Evolutionary conservation across 192 early-diverging fungal genomes (phyloP).

Genomic region (Umbelopsis sp.): DNA sequence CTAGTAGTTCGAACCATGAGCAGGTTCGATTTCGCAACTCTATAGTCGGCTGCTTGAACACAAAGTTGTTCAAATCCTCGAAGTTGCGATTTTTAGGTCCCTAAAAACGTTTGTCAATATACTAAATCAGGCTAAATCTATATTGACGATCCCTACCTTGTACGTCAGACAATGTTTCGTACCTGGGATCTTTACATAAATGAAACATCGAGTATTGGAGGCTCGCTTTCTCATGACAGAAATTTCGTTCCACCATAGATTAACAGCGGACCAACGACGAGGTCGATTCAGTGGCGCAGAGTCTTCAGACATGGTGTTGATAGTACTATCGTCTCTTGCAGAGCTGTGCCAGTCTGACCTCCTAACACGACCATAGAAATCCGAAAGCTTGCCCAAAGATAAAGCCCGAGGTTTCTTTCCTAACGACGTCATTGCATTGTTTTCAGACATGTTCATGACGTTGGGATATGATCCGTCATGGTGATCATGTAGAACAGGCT

Average conservation of each 20-base stretch:
- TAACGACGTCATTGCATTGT: background rate
- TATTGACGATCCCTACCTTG: slow-evolving; percentile 43
- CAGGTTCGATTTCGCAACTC: slow-evolving; percentile 76
- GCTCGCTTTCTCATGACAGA: slow-evolving; percentile 76
- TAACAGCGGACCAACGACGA: slow-evolving; percentile 2
- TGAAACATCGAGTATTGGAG: slow-evolving; percentile 77
- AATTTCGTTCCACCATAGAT: slow-evolving; percentile 15
- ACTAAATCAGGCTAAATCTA: background rate
- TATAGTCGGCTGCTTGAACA: slow-evolving; percentile 68
- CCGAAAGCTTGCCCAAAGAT: slow-evolving; percentile 4
- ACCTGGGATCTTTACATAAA: slow-evolving; percentile 82
- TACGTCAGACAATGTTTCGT: slow-evolving; percentile 78
- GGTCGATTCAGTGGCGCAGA: background rate
- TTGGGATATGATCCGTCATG: background rate
- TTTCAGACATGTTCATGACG: background rate
- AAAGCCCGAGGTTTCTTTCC: background rate
- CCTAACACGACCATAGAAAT: slow-evolving; percentile 8
- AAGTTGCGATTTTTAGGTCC: slow-evolving; percentile 71
- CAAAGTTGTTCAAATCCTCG: slow-evolving; percentile 65
- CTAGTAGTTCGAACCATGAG: slow-evolving; percentile 68
- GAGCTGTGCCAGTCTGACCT: background rate
- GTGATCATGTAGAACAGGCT: background rate
- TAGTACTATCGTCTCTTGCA: background rate
- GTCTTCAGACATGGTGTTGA: background rate
- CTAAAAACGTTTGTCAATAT: slow-evolving; percentile 26